Percentiles rank a stretch among this genome's conserved stretches.
Evolutionary conservation across 805 yeast species (phyloP).

Genomic region (Monosporozyma aerobia): DNA sequence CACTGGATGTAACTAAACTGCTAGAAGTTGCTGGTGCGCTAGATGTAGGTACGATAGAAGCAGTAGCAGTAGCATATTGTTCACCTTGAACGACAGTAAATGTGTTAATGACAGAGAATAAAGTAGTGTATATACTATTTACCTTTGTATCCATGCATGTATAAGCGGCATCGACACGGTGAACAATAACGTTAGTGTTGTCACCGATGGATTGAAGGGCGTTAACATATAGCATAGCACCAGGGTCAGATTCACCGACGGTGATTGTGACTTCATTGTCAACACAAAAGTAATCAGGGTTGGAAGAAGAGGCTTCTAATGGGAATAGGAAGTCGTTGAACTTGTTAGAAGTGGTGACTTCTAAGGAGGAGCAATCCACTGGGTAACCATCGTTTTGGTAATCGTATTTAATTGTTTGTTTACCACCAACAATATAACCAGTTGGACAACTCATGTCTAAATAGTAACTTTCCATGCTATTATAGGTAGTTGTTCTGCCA

Average conservation of each 20-base stretch:
- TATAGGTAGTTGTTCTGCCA: slow-evolving; percentile 28
- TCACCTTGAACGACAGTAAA: slow-evolving; percentile 10
- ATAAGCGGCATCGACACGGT: slow-evolving; percentile 13
- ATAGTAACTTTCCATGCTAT: slow-evolving; percentile 27
- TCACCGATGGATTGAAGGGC: slow-evolving; percentile 24
- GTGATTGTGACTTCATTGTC: slow-evolving; percentile 15
- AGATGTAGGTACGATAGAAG: slow-evolving; percentile 3
- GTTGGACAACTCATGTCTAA: slow-evolving; percentile 29
- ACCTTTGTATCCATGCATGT: slow-evolving; percentile 25
- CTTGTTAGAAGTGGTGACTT: slow-evolving; percentile 18
- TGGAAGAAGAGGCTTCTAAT: slow-evolving; percentile 8
- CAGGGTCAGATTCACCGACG: slow-evolving; percentile 18
- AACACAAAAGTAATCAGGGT: slow-evolving; percentile 17
- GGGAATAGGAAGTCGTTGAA: slow-evolving; percentile 33
- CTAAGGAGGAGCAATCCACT: slow-evolving; percentile 28
- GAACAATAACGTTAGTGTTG: slow-evolving; percentile 15
- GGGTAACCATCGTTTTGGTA: slow-evolving; percentile 27
- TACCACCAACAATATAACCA: slow-evolving; percentile 25
- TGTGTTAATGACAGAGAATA: slow-evolving; percentile 7
- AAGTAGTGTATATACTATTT: slow-evolving; percentile 14
- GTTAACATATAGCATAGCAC: slow-evolving; percentile 27
- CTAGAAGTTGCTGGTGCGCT: slow-evolving; percentile 5
- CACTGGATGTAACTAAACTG: slow-evolving; percentile 4
- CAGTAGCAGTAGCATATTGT: slow-evolving; percentile 11
- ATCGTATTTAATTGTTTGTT: slow-evolving; percentile 22